Conservation (phyloP, 2,329 filamentous ascomycete genomes). For the Berkeleyomyces rouxiae region DNA sequence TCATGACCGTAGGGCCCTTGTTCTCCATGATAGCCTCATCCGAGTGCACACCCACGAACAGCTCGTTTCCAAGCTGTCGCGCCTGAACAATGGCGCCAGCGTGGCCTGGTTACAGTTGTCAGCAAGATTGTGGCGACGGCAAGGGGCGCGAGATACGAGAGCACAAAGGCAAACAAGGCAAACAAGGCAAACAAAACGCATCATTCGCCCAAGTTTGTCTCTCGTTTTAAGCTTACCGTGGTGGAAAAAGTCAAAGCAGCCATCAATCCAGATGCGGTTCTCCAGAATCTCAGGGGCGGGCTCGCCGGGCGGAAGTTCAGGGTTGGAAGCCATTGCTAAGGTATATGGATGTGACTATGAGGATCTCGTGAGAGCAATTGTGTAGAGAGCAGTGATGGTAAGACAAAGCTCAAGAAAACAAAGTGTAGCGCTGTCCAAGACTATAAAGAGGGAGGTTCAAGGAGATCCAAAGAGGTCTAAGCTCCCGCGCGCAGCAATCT, state of each 20-base stretch:
- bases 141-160: not conserved
- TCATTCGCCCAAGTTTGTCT: not conserved
- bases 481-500: not conserved
- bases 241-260: constrained; percentile 98
- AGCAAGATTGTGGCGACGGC: not conserved
- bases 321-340: constrained; percentile 7
- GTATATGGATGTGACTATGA: not conserved
- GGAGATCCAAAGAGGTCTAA: not conserved
- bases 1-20: constrained; percentile 98
- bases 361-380: not conserved
- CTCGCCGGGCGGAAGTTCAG: constrained; percentile 25
- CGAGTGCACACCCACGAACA: constrained; percentile 85
- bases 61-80: constrained; percentile 71
- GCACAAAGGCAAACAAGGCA: no score
- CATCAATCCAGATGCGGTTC: constrained; percentile 89
- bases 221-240: constrained; percentile 47
- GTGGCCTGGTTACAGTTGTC: constrained; percentile 45
- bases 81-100: constrained; percentile 95
- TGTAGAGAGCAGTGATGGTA: not conserved
- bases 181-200: no score
- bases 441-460: not conserved
- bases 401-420: not conserved
- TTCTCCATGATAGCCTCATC: constrained; percentile 92
- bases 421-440: not conserved
- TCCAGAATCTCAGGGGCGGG: constrained; percentile 39